Evolutionary conservation across 148 eudicot species (phyloP).

Genomic region (Camellia lanceoleosa): DNA sequence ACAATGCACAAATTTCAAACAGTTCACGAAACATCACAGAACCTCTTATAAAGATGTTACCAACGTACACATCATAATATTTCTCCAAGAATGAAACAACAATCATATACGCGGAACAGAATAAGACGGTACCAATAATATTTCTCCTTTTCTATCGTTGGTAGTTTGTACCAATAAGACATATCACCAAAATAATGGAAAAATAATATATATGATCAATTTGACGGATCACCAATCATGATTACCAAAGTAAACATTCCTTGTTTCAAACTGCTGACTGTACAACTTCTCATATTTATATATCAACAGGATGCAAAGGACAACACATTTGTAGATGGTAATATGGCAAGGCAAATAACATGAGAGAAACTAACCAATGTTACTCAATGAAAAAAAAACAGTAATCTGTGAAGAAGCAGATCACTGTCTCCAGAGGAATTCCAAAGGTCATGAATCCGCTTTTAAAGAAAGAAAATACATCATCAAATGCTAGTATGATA

Average conservation of each 20-base stretch:
- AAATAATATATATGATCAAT: background rate
- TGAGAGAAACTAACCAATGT: background rate
- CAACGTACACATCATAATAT: too few relatives aligned
- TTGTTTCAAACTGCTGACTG: background rate
- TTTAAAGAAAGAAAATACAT: background rate
- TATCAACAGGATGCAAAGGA: background rate
- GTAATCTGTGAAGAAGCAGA: constrained; percentile 3
- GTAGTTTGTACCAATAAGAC: background rate
- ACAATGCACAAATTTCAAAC: background rate
- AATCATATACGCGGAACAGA: background rate
- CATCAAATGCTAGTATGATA: background rate
- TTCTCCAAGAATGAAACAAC: too few relatives aligned
- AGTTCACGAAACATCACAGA: background rate
- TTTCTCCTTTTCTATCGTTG: background rate
- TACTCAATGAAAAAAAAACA: background rate
- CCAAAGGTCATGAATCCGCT: background rate
- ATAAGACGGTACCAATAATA: too few relatives aligned
- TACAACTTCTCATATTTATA: background rate
- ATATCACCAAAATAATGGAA: background rate
- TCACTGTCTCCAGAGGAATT: background rate
- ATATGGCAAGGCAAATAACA: background rate
- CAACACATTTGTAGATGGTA: background rate
- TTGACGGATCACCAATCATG: background rate
- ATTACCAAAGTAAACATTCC: background rate
- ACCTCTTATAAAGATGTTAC: background rate